phyloP scores from a whole-genome alignment of 495 filamentous ascomycete species.

The Penicillium diatomitis region DNA sequence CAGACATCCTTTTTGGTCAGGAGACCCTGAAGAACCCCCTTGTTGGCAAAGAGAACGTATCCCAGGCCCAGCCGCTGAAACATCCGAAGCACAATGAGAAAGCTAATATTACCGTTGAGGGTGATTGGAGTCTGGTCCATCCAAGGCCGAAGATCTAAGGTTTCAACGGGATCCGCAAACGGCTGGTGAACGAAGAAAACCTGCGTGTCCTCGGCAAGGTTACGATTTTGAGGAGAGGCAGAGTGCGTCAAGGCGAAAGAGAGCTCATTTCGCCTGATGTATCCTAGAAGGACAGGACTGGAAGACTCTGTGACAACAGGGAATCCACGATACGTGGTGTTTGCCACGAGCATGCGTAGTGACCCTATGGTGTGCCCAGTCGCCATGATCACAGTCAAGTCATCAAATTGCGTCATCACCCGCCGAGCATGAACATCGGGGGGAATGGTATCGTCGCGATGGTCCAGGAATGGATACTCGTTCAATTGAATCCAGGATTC shows the following conservation, averaged over 20 bases:
- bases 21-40: constrained; percentile 72
- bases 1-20: constrained; percentile 99
- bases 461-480: constrained; percentile 93
- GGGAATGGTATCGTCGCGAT: constrained; percentile 69
- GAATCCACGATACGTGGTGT: constrained; percentile 80
- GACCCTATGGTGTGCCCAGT: constrained; percentile 73
- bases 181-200: constrained; percentile 77
- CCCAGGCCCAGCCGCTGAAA: constrained; percentile 89
- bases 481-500: constrained; percentile 96
- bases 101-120: constrained; percentile 59
- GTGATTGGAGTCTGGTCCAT: constrained; percentile 98
- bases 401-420: constrained; percentile 89
- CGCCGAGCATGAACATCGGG: constrained; percentile 77
- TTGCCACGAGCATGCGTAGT: constrained; percentile 57
- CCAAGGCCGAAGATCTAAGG: constrained; percentile 85
- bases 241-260: constrained; percentile 60
- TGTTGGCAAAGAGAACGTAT: constrained; percentile 80
- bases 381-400: constrained; percentile 79
- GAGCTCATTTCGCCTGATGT: constrained; percentile 88
- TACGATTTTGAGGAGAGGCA: constrained; percentile 35
- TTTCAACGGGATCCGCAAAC: constrained; percentile 66
- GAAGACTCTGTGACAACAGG: constrained; percentile 72
- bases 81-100: constrained; percentile 77
- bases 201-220: constrained; percentile 60
- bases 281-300: constrained; percentile 68